These are phyloP conservation scores for Psidium friedrichsthalianum DNA, from an alignment of 345 rosid species.

Conservation along the genomic window DNA sequence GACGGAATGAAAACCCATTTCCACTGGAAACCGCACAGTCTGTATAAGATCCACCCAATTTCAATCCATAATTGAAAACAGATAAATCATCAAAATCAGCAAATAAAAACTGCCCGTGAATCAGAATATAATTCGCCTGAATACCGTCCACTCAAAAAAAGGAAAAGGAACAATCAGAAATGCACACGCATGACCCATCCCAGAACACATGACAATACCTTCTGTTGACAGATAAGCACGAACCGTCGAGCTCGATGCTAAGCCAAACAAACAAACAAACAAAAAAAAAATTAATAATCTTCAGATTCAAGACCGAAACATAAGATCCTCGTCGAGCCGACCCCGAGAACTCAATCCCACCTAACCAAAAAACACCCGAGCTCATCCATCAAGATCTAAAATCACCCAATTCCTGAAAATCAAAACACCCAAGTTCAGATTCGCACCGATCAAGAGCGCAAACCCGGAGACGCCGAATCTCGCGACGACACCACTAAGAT, in stretches of 20 bases:
- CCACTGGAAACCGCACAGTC: neutral
- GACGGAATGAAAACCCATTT: neutral
- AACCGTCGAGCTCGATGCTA: constrained; percentile 2
- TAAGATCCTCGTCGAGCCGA: constrained; percentile 50
- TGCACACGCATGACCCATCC: constrained; percentile 7
- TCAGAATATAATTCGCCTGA: neutral
- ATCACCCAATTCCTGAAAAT: constrained; percentile 18
- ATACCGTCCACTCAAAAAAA: neutral
- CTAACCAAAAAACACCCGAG: constrained; percentile 16
- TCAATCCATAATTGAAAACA: neutral
- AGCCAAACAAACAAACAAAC: neutral
- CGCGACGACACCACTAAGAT: constrained; percentile 33
- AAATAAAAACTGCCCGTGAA: neutral
- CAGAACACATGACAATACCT: constrained; percentile 26
- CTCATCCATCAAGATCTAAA: constrained; percentile 12
- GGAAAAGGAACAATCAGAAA: neutral
- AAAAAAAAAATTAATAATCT: neutral
- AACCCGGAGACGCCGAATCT: constrained; percentile 65
- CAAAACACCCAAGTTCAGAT: constrained; percentile 29
- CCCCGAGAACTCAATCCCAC: constrained; percentile 25
- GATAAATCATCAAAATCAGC: neutral
- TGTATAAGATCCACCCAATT: neutral
- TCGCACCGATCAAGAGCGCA: constrained; percentile 49
- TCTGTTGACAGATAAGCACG: constrained; percentile 15
- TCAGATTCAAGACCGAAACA: constrained; percentile 35